Conservation (phyloP, 768 basidiomycete species). For the Imleria badia region DNA sequence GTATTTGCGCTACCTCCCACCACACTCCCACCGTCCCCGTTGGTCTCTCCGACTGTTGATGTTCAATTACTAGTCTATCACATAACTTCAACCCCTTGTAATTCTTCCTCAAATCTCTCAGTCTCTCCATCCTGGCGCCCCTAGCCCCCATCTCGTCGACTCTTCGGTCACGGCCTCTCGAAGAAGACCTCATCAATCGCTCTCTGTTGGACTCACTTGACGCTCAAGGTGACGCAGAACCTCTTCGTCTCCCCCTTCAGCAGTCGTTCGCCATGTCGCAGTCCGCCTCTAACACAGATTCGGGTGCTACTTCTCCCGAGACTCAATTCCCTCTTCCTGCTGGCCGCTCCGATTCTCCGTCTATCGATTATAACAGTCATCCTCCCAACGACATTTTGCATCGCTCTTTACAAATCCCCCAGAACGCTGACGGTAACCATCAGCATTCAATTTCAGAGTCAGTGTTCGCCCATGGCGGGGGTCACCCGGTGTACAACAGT, state of each 20-base stretch:
- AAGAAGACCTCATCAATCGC: conserved; percentile 83
- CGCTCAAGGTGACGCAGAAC: conserved; percentile 82
- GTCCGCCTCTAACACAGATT: conserved; percentile 53
- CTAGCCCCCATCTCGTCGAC: conserved; percentile 35
- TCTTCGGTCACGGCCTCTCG: conserved; percentile 36
- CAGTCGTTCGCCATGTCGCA: conserved; percentile 45
- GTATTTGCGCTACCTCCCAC: conserved; percentile 36
- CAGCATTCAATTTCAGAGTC: conserved; percentile 33
- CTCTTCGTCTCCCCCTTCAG: conserved; percentile 34
- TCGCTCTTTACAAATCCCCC: conserved; percentile 27
- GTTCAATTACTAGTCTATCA: conserved; percentile 35
- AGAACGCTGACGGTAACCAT: conserved; percentile 32
- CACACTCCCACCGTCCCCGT: conserved; percentile 29
- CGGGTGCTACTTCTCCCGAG: conserved; percentile 49
- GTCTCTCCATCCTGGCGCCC: conserved; percentile 51
- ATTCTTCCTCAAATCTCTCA: conserved; percentile 22
- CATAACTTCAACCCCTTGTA: conserved; percentile 32
- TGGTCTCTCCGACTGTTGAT: conserved; percentile 43
- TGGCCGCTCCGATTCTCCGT: conserved; percentile 53
- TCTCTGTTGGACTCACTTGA: conserved; percentile 81
- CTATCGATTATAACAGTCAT: conserved; percentile 38
- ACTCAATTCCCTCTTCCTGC: conserved; percentile 50
- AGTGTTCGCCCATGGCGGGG: conserved; percentile 31
- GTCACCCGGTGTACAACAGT: conserved; percentile 44
- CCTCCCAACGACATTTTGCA: conserved; percentile 33